These are phyloP conservation scores for Phlegmacium glaucopus DNA, from an alignment of 768 basidiomycete genomes.

Conservation along the genomic window DNA sequence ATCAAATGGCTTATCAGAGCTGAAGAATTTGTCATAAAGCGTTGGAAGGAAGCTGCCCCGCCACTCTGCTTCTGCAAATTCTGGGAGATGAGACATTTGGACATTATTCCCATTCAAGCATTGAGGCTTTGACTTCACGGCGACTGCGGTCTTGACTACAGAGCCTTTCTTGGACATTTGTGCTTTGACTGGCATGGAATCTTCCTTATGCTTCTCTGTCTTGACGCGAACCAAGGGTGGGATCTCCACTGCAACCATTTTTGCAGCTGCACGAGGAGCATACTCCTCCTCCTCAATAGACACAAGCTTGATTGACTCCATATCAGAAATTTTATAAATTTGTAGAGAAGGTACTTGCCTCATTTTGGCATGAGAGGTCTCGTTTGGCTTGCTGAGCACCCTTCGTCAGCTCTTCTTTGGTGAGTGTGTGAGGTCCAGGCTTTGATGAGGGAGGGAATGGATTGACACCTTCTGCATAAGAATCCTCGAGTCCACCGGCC, in stretches of 20 bases:
- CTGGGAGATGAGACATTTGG: conserved; percentile 9
- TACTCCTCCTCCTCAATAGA: not conserved
- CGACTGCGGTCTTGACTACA: not conserved
- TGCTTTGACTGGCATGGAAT: not conserved
- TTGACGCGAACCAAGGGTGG: not conserved
- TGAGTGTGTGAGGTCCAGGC: not conserved
- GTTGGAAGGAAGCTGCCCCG: conserved; percentile 10
- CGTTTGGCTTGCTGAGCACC: not conserved
- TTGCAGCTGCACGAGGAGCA: not conserved
- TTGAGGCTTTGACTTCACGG: not conserved
- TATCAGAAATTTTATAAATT: not conserved
- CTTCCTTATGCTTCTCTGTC: not conserved
- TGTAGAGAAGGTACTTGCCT: not conserved
- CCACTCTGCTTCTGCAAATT: conserved; percentile 9
- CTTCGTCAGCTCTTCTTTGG: not conserved
- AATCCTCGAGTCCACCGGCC: conserved; percentile 10
- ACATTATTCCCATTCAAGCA: conserved; percentile 9
- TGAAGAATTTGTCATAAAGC: conserved; percentile 14
- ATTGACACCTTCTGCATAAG: conserved; percentile 9
- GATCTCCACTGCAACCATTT: not conserved
- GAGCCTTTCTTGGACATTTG: too few relatives aligned
- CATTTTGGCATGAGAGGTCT: conserved; percentile 5
- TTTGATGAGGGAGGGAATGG: not conserved
- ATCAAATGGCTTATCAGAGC: conserved; percentile 12
- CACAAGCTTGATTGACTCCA: not conserved